These are phyloP conservation scores for Picea abies DNA, from an alignment of 83 land plant species.

Conservation along the genomic window DNA sequence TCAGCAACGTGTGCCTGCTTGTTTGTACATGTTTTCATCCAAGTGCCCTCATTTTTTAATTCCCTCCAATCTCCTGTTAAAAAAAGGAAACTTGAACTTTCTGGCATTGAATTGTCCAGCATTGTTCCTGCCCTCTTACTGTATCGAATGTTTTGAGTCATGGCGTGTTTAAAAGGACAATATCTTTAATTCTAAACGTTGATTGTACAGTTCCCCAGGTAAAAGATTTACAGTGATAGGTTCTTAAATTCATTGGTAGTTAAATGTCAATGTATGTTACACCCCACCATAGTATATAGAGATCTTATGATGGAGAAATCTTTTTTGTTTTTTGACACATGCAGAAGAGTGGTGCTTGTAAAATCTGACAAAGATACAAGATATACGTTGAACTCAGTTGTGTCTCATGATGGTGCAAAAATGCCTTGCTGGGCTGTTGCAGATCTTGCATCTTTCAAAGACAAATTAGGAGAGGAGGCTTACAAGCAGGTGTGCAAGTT, in stretches of 20 bases:
- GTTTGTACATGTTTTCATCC: no score
- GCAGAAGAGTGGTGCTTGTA: conserved; percentile 57
- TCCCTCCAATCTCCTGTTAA: no score
- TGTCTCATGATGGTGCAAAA: conserved; percentile 69
- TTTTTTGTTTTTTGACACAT: neutral
- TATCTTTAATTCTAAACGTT: no score
- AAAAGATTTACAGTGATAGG: no score
- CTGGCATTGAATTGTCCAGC: no score
- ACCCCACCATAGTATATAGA: neutral
- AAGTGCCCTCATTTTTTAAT: no score
- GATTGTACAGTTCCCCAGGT: no score
- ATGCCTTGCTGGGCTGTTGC: conserved; percentile 58
- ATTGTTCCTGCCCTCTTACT: no score
- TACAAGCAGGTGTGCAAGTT: conserved; percentile 42
- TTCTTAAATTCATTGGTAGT: neutral
- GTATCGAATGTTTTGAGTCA: no score
- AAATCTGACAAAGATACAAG: conserved; percentile 69
- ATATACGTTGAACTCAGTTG: conserved; percentile 58
- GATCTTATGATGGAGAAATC: neutral
- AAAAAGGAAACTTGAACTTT: no score
- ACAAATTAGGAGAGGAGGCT: conserved; percentile 45
- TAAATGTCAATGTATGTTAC: neutral
- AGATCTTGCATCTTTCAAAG: conserved; percentile 44
- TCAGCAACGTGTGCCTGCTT: no score
- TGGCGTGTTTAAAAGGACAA: no score